Conservation (phyloP, 2,329 filamentous ascomycete species). For the Verticillium alfalfae region DNA sequence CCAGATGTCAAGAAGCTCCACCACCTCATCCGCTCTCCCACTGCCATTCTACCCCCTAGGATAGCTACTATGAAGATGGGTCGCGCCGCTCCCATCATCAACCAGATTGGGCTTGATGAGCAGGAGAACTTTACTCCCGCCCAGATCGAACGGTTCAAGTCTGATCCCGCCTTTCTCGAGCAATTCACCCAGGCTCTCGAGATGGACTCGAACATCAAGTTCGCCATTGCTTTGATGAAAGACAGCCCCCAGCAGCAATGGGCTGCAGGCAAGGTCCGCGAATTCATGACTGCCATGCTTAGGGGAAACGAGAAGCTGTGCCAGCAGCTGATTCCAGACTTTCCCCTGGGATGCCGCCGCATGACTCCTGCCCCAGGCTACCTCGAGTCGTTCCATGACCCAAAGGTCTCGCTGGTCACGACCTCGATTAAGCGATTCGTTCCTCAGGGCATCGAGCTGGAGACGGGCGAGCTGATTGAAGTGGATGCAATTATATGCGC, state of each 20-base stretch:
- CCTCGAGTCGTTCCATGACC: conserved; percentile 29
- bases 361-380: conserved; percentile 47
- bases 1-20: conserved; percentile 30
- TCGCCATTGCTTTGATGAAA: conserved; percentile 35
- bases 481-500: conserved; percentile 53
- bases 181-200: conserved; percentile 42
- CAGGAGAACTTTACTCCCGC: conserved; percentile 17
- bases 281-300: conserved; percentile 43
- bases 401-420: conserved; percentile 7
- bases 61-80: conserved; percentile 24
- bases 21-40: conserved; percentile 35
- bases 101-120: conserved; percentile 16
- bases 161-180: conserved; percentile 38
- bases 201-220: conserved; percentile 34
- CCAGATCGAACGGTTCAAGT: conserved; percentile 41
- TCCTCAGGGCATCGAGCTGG: conserved; percentile 40
- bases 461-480: conserved; percentile 39
- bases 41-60: conserved; percentile 33
- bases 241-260: conserved; percentile 33
- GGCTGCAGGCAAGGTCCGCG: conserved; percentile 30
- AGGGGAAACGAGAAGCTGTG: conserved; percentile 43
- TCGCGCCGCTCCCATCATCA: conserved; percentile 20
- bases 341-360: conserved; percentile 39
- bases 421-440: conserved; percentile 39
- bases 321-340: conserved; percentile 44